A percentile compares a stretch with the other conserved stretches of the same genome.
Evolutionary conservation across 2,329 filamentous ascomycete genomes (phyloP).

Genomic region (Clarireedia monteithiana): DNA sequence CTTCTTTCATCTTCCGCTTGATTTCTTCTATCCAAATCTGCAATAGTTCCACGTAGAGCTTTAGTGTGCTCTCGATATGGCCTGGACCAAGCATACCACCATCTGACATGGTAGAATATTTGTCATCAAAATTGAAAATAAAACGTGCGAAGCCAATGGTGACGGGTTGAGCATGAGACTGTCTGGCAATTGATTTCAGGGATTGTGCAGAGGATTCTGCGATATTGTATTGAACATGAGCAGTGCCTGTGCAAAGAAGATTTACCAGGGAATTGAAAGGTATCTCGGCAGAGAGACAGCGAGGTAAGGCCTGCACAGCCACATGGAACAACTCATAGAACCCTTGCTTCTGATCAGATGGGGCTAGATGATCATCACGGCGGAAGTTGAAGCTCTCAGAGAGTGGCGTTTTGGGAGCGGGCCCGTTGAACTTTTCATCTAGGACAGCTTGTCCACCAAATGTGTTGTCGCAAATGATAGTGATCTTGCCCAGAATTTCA

Average conservation of each 20-base stretch:
- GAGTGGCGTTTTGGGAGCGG: constrained; percentile 89
- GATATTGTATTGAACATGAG: constrained; percentile 88
- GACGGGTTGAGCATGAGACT: constrained; percentile 89
- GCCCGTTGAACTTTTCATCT: constrained; percentile 87
- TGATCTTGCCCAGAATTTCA: constrained; percentile 91
- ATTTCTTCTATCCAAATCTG: constrained; percentile 99
- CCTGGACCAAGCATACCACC: constrained; percentile 90
- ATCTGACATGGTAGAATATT: constrained; percentile 96
- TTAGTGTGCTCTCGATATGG: constrained; percentile 90
- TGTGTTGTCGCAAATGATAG: constrained; percentile 90
- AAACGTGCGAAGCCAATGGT: constrained; percentile 95
- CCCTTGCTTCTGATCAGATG: constrained; percentile 78
- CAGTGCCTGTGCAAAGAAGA: constrained; percentile 89
- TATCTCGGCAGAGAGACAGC: constrained; percentile 86
- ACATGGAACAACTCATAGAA: constrained; percentile 96
- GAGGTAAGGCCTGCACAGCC: constrained; percentile 86
- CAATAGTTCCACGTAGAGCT: constrained; percentile 85
- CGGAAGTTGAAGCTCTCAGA: constrained; percentile 91
- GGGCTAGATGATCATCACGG: constrained; percentile 66
- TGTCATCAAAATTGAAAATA: constrained; percentile 97
- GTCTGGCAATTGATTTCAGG: constrained; percentile 87
- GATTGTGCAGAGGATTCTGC: constrained; percentile 88
- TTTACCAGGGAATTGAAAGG: constrained; percentile 93
- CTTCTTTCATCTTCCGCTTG: constrained; percentile 72
- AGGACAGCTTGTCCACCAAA: constrained; percentile 93